Evolutionary conservation across 169 alveolate genomes (phyloP).

Genomic region (Besnoitia besnoiti): DNA sequence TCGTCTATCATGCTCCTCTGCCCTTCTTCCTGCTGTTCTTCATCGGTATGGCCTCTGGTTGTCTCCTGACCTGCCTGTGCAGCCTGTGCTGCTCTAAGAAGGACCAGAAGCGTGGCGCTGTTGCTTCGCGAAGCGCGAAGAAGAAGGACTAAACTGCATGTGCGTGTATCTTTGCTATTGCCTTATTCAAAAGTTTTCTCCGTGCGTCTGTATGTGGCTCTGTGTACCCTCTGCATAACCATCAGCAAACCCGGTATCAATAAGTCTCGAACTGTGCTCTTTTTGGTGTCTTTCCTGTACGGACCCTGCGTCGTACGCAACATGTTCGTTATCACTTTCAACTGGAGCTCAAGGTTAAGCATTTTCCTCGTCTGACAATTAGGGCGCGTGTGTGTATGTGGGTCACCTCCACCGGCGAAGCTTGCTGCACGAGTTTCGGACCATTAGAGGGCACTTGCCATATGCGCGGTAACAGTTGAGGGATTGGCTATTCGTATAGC

Average conservation of each 20-base stretch:
- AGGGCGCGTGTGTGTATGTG: no score
- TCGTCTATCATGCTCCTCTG: conserved; percentile 56
- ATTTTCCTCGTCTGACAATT: no score
- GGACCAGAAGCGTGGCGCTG: conserved; percentile 42
- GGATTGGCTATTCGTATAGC: no score
- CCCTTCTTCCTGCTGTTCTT: conserved; percentile 54
- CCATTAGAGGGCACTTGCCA: no score
- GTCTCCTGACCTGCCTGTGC: conserved; percentile 48
- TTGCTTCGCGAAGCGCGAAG: conserved; percentile 20
- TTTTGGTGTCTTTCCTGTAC: background rate
- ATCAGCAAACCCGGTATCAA: background rate
- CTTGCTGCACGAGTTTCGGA: no score
- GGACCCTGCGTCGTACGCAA: background rate
- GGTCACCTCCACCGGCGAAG: no score
- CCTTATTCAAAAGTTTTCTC: background rate
- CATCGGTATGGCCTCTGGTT: conserved; percentile 53
- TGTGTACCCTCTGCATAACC: background rate
- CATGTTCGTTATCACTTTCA: no score
- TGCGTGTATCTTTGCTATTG: background rate
- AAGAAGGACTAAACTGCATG: conserved; percentile 14
- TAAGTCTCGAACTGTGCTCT: no score
- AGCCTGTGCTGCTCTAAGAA: conserved; percentile 18
- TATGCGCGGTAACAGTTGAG: no score
- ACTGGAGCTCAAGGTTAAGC: no score
- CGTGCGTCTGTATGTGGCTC: background rate